A percentile compares a stretch with the other conserved stretches of the same genome.
phyloP scores from a whole-genome alignment of 2,329 filamentous ascomycete genomes.

The Fonsecaea pedrosoi region DNA sequence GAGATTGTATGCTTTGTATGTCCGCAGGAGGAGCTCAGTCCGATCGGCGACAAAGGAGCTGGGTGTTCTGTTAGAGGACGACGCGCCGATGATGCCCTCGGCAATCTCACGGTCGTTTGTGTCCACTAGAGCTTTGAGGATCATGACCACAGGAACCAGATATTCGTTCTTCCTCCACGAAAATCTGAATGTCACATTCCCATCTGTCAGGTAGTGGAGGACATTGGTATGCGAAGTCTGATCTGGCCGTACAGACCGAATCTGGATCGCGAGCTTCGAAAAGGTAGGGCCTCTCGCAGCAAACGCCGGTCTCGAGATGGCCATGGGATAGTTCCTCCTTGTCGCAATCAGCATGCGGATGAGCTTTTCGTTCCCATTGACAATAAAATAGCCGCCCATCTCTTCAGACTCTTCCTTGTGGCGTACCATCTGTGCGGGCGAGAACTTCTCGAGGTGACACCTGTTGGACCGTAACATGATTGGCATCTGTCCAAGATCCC shows the following conservation, averaged over 20 bases:
- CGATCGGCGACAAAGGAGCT: conserved; percentile 96
- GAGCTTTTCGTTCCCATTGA: conserved; percentile 97
- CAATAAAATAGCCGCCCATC: conserved; percentile 93
- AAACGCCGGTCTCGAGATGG: conserved; percentile 90
- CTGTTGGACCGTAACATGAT: conserved; percentile 93
- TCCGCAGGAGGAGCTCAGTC: conserved; percentile 87
- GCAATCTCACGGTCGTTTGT: conserved; percentile 97
- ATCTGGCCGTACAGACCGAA: conserved; percentile 92
- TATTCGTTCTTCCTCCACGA: conserved; percentile 98
- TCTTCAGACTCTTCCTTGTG: conserved; percentile 96
- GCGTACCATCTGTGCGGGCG: conserved; percentile 80
- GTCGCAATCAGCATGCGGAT: conserved; percentile 91
- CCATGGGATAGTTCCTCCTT: conserved; percentile 92
- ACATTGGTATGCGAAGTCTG: conserved; percentile 98
- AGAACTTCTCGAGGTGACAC: conserved; percentile 87
- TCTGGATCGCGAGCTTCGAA: conserved; percentile 86
- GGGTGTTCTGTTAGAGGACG: conserved; percentile 75
- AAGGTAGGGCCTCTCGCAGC: conserved; percentile 84
- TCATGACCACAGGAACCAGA: conserved; percentile 94
- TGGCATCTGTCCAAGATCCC: conserved; percentile 87
- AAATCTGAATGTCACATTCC: conserved; percentile 95
- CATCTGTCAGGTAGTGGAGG: conserved; percentile 92
- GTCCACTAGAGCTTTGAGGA: conserved; percentile 91
- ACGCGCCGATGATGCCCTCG: conserved; percentile 83
- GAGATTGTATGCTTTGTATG: conserved; percentile 88